A percentile compares a stretch with the other conserved stretches of the same genome.
phyloP scores from a whole-genome alignment of 495 filamentous ascomycete genomes.

The Lepidopterella palustris region DNA sequence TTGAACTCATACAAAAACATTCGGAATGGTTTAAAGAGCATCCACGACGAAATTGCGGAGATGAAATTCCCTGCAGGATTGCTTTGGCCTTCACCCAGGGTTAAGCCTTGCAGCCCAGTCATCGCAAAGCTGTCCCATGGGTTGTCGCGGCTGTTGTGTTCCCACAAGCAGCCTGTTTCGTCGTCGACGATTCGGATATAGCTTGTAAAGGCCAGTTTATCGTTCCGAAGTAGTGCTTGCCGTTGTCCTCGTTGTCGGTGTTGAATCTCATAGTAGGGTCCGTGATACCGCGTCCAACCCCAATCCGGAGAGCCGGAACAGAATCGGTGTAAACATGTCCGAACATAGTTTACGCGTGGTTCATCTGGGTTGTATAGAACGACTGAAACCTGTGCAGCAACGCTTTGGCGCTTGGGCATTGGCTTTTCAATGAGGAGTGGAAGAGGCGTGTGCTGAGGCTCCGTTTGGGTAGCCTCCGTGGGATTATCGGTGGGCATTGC shows the following conservation, averaged over 20 bases:
- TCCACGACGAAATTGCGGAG: slow-evolving; percentile 46
- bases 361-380: slow-evolving; percentile 62
- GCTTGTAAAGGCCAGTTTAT: slow-evolving; percentile 57
- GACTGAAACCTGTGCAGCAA: slow-evolving; percentile 57
- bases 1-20: slow-evolving; percentile 48
- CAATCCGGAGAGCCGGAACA: slow-evolving; percentile 54
- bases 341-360: slow-evolving; percentile 53
- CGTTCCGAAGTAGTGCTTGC: slow-evolving; percentile 55
- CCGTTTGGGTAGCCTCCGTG: neutral
- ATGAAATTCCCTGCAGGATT: slow-evolving; percentile 39
- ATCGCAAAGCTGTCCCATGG: slow-evolving; percentile 44
- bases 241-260: slow-evolving; percentile 52
- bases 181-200: slow-evolving; percentile 60
- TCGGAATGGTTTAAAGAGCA: slow-evolving; percentile 54
- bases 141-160: slow-evolving; percentile 40
- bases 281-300: slow-evolving; percentile 63
- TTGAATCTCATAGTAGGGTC: slow-evolving; percentile 55
- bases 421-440: slow-evolving; percentile 25
- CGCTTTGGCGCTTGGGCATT: slow-evolving; percentile 25
- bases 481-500: slow-evolving; percentile 8
- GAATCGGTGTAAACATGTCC: slow-evolving; percentile 55
- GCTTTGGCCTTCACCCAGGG: slow-evolving; percentile 42
- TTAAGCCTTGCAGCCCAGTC: slow-evolving; percentile 54
- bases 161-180: slow-evolving; percentile 57
- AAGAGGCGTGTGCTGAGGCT: slow-evolving; percentile 27